Base-by-base conservation (phyloP, 2,329 filamentous ascomycete genomes). In the Xylaria sp. region DNA sequence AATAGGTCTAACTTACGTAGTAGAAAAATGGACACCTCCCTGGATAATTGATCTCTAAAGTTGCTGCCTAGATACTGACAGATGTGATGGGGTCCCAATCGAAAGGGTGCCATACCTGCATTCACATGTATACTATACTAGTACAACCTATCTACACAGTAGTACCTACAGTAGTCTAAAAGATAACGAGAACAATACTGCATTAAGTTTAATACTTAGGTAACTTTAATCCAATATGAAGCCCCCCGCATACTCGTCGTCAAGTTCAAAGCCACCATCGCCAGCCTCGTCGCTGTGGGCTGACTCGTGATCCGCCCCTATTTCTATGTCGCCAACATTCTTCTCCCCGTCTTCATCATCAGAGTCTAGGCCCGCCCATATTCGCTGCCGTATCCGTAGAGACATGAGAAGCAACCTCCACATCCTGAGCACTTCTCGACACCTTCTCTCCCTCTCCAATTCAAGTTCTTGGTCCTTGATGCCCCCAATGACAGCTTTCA, bases 351-450 rank as follows among this genome's bases (percentile, higher is more conserved):
- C 82, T 65, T 85, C 82, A 39, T 85, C 83, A 20, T 82, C 80
- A 0, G 80, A 81, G 47, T 83, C 82, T 3, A 86, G 85, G 1
- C 85, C 85, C 0, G 83, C 86, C 77, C 89, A 91, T 39, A 97
- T 89, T 66, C 91, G 85, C 76, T 94, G 88, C 33, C 89, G 84
- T 47, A 97, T 92, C 44, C 92, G 84, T 74, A 98, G 74, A 0
- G 89, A 92, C 79, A 92, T 89, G 67, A 97, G 78, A 67, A 97
- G 91, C 74, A 90, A 89, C 67, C 89, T 88, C 91, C 93, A 96
- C 70, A 89, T 84, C 50, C 86, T 84, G 67, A 95, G 76, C 5
- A 87, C 90, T 25, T 86, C 78, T 61, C 89, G 78, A 45, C 89
- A 86, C 45, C 87, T 86, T 69, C 85, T 86, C 84, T 89, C 86